Base-by-base conservation (phyloP, 768 basidiomycete species). In the Panellus pusillus region DNA sequence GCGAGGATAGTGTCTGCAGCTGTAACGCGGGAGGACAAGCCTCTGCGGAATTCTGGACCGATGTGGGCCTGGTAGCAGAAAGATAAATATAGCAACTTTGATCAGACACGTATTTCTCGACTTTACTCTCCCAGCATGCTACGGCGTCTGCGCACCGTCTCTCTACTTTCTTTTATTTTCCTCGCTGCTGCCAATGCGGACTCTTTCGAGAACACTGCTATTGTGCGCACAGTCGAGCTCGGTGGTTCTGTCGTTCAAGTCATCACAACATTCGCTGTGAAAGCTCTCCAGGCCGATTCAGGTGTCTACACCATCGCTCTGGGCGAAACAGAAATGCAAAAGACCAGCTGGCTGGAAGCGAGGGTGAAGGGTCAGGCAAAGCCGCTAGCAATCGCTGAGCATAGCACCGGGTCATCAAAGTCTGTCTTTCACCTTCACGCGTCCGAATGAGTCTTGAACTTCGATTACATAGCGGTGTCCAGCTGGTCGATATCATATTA, bases 161-260 rank as follows among this genome's bases (percentile, higher is more conserved):
- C 57, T 32, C 44, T 60, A 55, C 67, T 82, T 52, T 68, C 81
- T 60, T 71, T 82, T 61, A 67, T 82, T 44, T 63, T 81, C 9
- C 65, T 83, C 13, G 65, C 72, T 46, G 68, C 73, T 36, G 67
- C 75, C 24, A 65, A 36, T n/a, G 58, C 58, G 20, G 58, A 60
- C 29, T 79, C 84, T 1, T 92, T 92, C 72, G 91, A 92, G 79
- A 93, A 93, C 62, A 91, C 89, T 18, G 91, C 88, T 58, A 80
- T 98, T 56, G 90, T 94, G 29, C 87, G 93, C 64, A 86, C 89
- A 6, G 77, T 93, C 54, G 95, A 97, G 63, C 88, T 97, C 19
- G 93, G 89, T 32, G 95, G 95, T 47, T 79, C 94, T 17, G 79
- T 92, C 19, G 88, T 93, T 51, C 86, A 89, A 74, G 83, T 94